Base-by-base conservation (phyloP, 2,329 filamentous ascomycete species). In the Magnaporthales sp. region DNA sequence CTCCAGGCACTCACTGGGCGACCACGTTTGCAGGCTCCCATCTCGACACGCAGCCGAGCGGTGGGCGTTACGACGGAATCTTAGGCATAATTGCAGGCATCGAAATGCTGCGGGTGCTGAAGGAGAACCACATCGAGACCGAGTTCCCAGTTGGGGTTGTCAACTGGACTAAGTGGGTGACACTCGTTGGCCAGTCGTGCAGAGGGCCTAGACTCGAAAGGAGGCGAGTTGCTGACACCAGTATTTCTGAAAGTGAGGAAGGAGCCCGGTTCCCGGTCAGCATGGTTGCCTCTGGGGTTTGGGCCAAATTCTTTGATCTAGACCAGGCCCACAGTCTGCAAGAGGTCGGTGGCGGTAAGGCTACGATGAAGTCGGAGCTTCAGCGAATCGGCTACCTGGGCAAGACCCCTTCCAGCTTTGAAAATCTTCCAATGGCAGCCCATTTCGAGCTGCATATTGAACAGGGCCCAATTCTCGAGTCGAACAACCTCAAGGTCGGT, bases 381-480 rank as follows among this genome's bases (percentile, higher is more conserved):
- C 80, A 90, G 72, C 83, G 89, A 15, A 92, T 93, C 64, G 87
- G 88, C 0, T 93, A 91, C 69, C 77, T 92, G 0, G 91, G 91
- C 15, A 70, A 76, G 0, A 77, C 81, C 0, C 81, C 83, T 9
- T 84, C 85, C 26, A 86, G 81, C 66, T 81, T 89, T 74, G 79
- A 83, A 68, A 79, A 81, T 32, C 85, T 83, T 19, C 89, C 89
- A 0, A 86, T 93, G 77, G 89, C 86, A 0, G 91, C 90, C 0
- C 91, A 94, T 75, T 93, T 94, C 72, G 91, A 94, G 75, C 81
- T 95, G 10, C 91, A 95, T 73, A 94, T 94, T 66, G 92, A 96
- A 74, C 92, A 96, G 74, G 91, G 91, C 0, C 91, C 91, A 0
- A 85, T 92, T 38, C 82, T 96, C 0, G 88, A 93, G 72, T 82